Conservation (phyloP, 2,329 filamentous ascomycete species). For the Ceratocystis huliohia region DNA sequence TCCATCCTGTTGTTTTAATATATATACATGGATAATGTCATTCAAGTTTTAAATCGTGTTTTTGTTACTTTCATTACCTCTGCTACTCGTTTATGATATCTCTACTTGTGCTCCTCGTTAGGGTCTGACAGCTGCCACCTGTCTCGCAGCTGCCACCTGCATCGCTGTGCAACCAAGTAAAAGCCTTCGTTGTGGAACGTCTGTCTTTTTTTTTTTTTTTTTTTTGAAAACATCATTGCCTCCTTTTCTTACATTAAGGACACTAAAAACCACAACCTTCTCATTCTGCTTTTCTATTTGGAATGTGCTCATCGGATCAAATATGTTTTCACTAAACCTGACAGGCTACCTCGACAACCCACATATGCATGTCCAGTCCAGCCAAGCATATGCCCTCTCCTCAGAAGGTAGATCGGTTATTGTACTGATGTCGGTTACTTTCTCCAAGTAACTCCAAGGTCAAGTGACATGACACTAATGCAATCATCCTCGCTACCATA, state of each 20-base stretch:
- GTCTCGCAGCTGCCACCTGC: not conserved
- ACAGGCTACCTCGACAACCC: not conserved
- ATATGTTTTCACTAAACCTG: not conserved
- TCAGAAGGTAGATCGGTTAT: too few species aligned
- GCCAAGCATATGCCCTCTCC: not conserved
- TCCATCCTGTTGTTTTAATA: not conserved
- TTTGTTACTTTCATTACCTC: not conserved
- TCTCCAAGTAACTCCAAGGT: too few species aligned
- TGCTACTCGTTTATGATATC: too few species aligned
- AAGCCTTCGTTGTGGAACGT: conserved; percentile 3
- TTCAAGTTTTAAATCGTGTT: not conserved
- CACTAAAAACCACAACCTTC: too few species aligned
- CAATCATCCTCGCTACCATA: too few species aligned
- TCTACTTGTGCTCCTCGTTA: not conserved
- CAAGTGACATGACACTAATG: too few species aligned
- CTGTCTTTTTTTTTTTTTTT: not conserved
- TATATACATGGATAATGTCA: not conserved
- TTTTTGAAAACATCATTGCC: not conserved
- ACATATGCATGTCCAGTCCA: not conserved
- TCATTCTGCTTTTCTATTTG: too few species aligned
- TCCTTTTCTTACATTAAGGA: too few species aligned
- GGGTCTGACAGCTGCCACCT: not conserved
- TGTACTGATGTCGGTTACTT: too few species aligned
- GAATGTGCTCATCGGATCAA: too few species aligned
- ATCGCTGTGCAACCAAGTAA: not conserved